A percentile compares a stretch with the other conserved stretches of the same genome.
Evolutionary conservation across 441 rosid genomes (phyloP).

Genomic region (Erysimum cheiri): DNA sequence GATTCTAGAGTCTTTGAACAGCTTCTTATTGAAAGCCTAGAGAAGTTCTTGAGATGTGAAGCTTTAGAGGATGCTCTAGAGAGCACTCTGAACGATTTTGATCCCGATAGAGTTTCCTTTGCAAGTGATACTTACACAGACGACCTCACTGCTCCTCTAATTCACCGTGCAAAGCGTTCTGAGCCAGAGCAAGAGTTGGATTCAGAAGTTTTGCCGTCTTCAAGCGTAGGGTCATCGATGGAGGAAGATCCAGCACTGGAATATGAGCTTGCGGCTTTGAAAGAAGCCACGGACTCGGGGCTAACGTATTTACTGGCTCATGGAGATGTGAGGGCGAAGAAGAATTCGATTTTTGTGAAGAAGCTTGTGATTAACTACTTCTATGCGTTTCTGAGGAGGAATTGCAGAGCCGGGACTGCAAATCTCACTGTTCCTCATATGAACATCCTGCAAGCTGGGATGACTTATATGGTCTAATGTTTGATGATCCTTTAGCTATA

Average conservation of each 20-base stretch:
- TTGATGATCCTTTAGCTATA: constrained; percentile 27
- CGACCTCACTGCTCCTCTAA: constrained; percentile 68
- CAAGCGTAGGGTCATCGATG: constrained; percentile 52
- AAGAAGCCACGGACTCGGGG: constrained; percentile 86
- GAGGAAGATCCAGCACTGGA: constrained; percentile 84
- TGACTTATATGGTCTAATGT: constrained; percentile 89
- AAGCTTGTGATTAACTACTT: constrained; percentile 90
- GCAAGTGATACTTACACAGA: constrained; percentile 45
- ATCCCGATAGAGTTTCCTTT: constrained; percentile 53
- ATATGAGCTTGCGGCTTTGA: constrained; percentile 78
- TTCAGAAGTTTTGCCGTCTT: constrained; percentile 52
- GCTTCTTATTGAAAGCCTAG: constrained; percentile 81
- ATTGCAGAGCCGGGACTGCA: constrained; percentile 88
- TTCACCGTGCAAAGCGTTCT: constrained; percentile 50
- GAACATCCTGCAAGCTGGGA: constrained; percentile 84
- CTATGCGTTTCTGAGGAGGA: constrained; percentile 81
- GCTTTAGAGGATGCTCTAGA: constrained; percentile 80
- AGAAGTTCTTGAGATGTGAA: constrained; percentile 77
- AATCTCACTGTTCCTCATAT: constrained; percentile 86
- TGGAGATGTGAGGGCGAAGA: constrained; percentile 87
- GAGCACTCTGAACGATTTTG: constrained; percentile 49
- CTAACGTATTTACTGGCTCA: constrained; percentile 80
- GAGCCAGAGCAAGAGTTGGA: constrained; percentile 42
- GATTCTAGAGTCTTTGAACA: constrained; percentile 83
- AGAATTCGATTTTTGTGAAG: constrained; percentile 78